Evolutionary conservation across 192 early-diverging fungal genomes (phyloP).

Genomic region (Spizellomyces punctatus): DNA sequence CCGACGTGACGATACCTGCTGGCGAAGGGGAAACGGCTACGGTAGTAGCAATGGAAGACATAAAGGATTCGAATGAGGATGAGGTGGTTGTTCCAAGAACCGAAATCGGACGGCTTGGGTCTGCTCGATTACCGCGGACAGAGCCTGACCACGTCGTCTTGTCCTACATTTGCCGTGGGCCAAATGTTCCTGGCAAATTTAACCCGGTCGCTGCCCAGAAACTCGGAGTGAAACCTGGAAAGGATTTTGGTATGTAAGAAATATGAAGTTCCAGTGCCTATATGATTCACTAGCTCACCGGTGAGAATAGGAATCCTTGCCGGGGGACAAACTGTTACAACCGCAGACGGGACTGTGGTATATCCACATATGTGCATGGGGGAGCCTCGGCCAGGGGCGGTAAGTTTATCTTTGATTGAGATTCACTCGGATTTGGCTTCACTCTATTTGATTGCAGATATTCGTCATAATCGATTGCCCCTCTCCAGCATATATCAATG

Average conservation of each 20-base stretch:
- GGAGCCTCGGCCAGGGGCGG: conserved; percentile 58
- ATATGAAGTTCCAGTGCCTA: conserved; percentile 40
- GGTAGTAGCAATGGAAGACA: background rate
- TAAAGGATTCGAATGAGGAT: too few relatives aligned
- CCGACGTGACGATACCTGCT: background rate
- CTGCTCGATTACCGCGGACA: conserved; percentile 48
- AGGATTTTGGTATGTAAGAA: conserved; percentile 49
- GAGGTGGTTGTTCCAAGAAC: background rate
- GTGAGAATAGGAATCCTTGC: conserved; percentile 55
- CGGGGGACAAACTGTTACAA: conserved; percentile 61
- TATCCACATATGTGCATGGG: conserved; percentile 71
- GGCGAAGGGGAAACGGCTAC: conserved; percentile 1
- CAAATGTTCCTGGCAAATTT: conserved; percentile 80
- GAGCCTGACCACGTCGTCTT: conserved; percentile 50
- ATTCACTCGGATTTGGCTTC: background rate
- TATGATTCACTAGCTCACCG: conserved; percentile 49
- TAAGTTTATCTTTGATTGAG: conserved; percentile 26
- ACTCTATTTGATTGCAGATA: conserved; percentile 7
- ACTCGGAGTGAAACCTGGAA: conserved; percentile 74
- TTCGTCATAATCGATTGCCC: conserved; percentile 48
- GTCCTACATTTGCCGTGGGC: conserved; percentile 77
- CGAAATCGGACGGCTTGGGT: background rate
- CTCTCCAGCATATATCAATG: conserved; percentile 31
- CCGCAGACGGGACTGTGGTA: conserved; percentile 68
- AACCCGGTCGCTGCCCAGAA: conserved; percentile 63